phyloP scores from a whole-genome alignment of 202 grass and related monocot genomes.

The Schoenoplectus triqueter region DNA sequence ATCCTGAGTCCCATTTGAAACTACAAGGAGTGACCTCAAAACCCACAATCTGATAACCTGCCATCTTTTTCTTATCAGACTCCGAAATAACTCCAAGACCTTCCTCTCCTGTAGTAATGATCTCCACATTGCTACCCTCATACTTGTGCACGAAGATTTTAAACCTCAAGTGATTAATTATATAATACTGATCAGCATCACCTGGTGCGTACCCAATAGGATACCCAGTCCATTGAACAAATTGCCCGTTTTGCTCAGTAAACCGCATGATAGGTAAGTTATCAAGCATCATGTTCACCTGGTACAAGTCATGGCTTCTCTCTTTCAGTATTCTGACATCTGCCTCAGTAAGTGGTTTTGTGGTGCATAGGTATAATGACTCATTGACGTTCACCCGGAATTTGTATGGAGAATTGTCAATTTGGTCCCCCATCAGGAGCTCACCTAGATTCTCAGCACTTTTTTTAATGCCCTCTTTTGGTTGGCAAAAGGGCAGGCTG shows the following conservation, averaged over 20 bases:
- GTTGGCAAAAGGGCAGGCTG: conserved; percentile 72
- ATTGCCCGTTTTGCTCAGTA: conserved; percentile 69
- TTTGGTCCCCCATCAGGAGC: conserved; percentile 94
- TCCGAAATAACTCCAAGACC: conserved; percentile 65
- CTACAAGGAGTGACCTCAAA: conserved; percentile 92
- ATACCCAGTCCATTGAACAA: conserved; percentile 83
- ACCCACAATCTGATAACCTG: conserved; percentile 92
- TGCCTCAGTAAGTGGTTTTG: conserved; percentile 67
- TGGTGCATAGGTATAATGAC: conserved; percentile 79
- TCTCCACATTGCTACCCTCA: conserved; percentile 54
- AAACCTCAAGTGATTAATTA: conserved; percentile 85
- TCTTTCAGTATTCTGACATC: conserved; percentile 79
- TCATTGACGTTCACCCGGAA: conserved; percentile 67
- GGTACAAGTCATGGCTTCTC: conserved; percentile 68
- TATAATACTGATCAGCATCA: conserved; percentile 64
- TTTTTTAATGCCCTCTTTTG: conserved; percentile 77
- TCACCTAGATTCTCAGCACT: conserved; percentile 94
- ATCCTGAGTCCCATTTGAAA: conserved; percentile 54
- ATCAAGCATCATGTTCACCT: conserved; percentile 93
- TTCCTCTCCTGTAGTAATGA: conserved; percentile 74
- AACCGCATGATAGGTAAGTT: conserved; percentile 83
- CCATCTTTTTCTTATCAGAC: conserved; percentile 64
- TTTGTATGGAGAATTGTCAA: conserved; percentile 79
- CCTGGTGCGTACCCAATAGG: conserved; percentile 63
- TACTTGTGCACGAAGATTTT: conserved; percentile 88